Base-by-base conservation (phyloP, 2,329 filamentous ascomycete species). In the Botryotinia narcissicola region DNA sequence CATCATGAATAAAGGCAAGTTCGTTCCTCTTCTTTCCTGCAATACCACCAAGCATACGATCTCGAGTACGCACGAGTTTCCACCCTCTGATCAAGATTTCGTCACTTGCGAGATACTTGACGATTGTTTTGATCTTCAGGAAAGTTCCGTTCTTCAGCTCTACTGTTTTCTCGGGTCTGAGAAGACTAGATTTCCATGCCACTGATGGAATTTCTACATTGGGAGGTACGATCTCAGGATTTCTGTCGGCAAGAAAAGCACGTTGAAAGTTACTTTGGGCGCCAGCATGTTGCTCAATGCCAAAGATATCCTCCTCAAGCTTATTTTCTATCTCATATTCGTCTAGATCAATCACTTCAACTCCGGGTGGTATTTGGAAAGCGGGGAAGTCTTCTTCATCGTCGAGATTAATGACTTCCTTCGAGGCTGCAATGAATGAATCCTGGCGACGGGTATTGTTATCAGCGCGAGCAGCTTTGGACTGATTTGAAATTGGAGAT, bases 1-100 rank as follows among this genome's bases (percentile, higher is more conserved):
- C 75, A 5, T 85, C 80, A 37, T 75, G 72, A 16, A 74, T 51
- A 81, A 84, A 83, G 82, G 82, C 35, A 0, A 89, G 72, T 73
- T 89, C 87, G 62, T 87, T 84, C 0, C 80, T 1, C 80, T 78
- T 14, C 80, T 80, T 7, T 80, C 77, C 9, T 84, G 81, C 4
- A 80, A 80, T 72, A 0, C 81, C 81, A 4, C 80, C 74, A 25
- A 69, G 37, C 20, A 57, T 25, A 25, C 83, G 75, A 1, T 80
- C 73, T 0, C 79, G 79, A 0, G 80, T 78, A 0, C 83, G 80
- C 0, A 82, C 78, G 1, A 87, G 79, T 0, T 81, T 79, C 5
- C 82, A 79, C 0, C 87, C 87, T 35, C 79, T 78, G 4, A 88
- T 77, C 0, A 79, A 79, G 0, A 84, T 71, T 0, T 78, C 75